phyloP scores from a whole-genome alignment of 306 rosid species.

The Trifolium pratense region DNA sequence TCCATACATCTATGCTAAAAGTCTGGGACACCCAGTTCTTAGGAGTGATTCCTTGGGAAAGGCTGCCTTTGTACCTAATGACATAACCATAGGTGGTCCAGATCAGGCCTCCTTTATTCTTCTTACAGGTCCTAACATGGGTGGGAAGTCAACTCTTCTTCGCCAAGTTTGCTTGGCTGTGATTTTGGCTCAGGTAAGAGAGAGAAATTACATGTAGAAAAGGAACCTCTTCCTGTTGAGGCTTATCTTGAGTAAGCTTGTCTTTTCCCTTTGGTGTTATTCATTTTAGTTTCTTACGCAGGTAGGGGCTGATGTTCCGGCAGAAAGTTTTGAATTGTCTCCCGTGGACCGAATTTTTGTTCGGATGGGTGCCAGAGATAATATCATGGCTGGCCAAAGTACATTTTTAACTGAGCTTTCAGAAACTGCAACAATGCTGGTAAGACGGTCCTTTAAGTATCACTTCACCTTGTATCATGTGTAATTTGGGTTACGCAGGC shows the following conservation, averaged over 20 bases:
- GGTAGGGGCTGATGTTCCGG: conserved; percentile 97
- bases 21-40: conserved; percentile 89
- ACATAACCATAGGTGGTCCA: conserved; percentile 79
- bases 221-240: conserved; percentile 1
- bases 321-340: conserved; percentile 83
- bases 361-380: conserved; percentile 97
- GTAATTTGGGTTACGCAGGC: conserved; percentile 28
- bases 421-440: conserved; percentile 94
- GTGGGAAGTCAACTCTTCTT: conserved; percentile 98
- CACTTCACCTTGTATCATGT: conserved; percentile 14
- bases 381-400: conserved; percentile 98
- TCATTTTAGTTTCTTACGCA: conserved; percentile 49
- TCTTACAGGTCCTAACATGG: conserved; percentile 98
- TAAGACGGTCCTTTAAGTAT: conserved; percentile 49
- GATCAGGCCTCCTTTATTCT: conserved; percentile 72
- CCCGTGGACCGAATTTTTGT: conserved; percentile 89
- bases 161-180: conserved; percentile 97
- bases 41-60: conserved; percentile 86
- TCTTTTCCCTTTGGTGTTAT: conserved; percentile 31
- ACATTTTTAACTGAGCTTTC: conserved; percentile 94
- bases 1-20: conserved; percentile 69
- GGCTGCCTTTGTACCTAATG: conserved; percentile 83
- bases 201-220: not conserved
- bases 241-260: conserved; percentile 20
- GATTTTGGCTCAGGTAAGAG: conserved; percentile 84